phyloP scores from a whole-genome alignment of 805 yeast species.

The Lachancea sp. region DNA sequence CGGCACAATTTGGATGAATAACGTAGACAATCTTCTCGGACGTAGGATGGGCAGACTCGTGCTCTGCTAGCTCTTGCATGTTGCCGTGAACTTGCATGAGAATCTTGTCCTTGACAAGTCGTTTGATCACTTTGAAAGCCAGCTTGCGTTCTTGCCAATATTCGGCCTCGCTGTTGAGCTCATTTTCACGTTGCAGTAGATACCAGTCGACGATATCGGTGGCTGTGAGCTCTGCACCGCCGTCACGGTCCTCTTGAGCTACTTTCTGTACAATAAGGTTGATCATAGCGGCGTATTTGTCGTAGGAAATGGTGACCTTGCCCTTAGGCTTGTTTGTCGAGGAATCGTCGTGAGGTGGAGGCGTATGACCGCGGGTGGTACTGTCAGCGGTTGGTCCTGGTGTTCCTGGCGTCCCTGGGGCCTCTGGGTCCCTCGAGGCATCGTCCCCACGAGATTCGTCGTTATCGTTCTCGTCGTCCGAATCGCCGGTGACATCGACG shows the following conservation, averaged over 20 bases:
- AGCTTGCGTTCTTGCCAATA: conserved; percentile 63
- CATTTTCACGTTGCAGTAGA: conserved; percentile 64
- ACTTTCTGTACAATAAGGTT: conserved; percentile 65
- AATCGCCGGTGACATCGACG: conserved; percentile 74
- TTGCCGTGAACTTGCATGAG: conserved; percentile 59
- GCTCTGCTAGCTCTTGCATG: conserved; percentile 37
- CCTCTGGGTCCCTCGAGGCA: conserved; percentile 6
- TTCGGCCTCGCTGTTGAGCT: conserved; percentile 60
- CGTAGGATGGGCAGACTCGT: conserved; percentile 17
- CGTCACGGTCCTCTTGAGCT: conserved; percentile 47
- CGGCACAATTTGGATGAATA: conserved; percentile 78
- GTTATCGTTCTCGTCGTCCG: conserved; percentile 29
- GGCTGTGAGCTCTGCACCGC: conserved; percentile 57
- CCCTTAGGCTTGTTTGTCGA: conserved; percentile 16
- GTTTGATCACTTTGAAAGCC: conserved; percentile 72
- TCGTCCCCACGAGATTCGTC: conserved; percentile 14
- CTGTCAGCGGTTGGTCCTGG: not conserved
- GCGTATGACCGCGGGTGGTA: not conserved
- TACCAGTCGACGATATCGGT: conserved; percentile 76
- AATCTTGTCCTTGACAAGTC: conserved; percentile 78
- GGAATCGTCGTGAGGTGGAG: not conserved
- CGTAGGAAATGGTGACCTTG: conserved; percentile 65
- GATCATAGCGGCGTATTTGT: conserved; percentile 80
- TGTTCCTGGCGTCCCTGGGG: not conserved
- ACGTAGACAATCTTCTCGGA: conserved; percentile 39